Evolutionary conservation across 2,329 filamentous ascomycete species (phyloP), one percentile per base, ranked within the genome.

Genomic region (Penicillium palitans): DNA sequence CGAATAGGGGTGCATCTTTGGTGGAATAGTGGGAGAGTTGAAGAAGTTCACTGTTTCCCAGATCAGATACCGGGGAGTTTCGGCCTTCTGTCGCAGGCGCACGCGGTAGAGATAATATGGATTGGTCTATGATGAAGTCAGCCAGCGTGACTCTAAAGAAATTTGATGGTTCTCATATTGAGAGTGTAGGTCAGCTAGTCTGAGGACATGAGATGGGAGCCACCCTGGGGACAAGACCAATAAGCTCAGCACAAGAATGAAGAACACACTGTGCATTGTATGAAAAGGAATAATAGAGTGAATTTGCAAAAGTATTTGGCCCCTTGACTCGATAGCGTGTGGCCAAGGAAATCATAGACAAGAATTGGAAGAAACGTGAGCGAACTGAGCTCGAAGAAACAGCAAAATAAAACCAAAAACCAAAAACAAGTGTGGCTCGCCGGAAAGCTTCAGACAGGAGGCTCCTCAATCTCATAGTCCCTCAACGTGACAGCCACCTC

Each of bases 381-480:
- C 37, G 47, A 37, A 51, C 19, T 24, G 41, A 33, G 25, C 29
- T 24, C 8, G 9, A 12, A 35, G 37, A 33, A 25, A 27, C 33
- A 52, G 15, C 39, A 37, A 55, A 53, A 46, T n/a, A 50, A 10
- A 33, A 45, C 19, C 15, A 44, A 52, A 35, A 17, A n/a, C 29
- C 31, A 55, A 48, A 37, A 48, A 48, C n/a, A 49, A 46, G 51
- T 19, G 55, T 19, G 24, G 33, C 19, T 42, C 31, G 48, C 48
- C 15, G 17, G 24, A 45, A 31, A 46, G 8, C 2, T n/a, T 45
- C 37, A 66, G 58, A 63, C 47, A 59, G 65, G 45, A 37, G 70
- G 67, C 65, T 77, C 75, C 63, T 77, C 76, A 59, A 77, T 64
- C 65, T 76, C 72, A 61, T 76, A 75, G 37, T 72, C 66, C 51